Evolutionary conservation across 805 yeast genomes (phyloP).

Genomic region (Candida chauliodis): DNA sequence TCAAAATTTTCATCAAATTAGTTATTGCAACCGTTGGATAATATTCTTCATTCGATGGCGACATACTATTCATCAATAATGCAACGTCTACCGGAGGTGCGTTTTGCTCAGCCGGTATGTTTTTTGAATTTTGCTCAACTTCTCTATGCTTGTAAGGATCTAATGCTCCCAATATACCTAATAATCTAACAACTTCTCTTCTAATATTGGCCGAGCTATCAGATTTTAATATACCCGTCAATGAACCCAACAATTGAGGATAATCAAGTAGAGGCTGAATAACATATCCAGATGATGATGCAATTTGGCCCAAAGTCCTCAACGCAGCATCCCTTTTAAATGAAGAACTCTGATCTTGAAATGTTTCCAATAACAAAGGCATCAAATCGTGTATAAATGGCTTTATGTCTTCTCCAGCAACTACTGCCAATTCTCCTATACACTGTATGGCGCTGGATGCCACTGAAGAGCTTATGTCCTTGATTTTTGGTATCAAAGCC

Average conservation of each 20-base stretch:
- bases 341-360: conserved; percentile 90
- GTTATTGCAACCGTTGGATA: conserved; percentile 93
- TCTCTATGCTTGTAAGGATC: conserved; percentile 96
- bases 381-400: conserved; percentile 71
- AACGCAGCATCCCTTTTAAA: conserved; percentile 87
- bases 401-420: conserved; percentile 80
- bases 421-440: conserved; percentile 83
- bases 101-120: conserved; percentile 62
- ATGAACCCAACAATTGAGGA: conserved; percentile 80
- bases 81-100: conserved; percentile 91
- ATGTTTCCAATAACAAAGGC: conserved; percentile 83
- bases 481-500: conserved; percentile 72
- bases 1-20: conserved; percentile 75
- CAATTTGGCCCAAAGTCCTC: conserved; percentile 79
- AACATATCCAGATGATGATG: conserved; percentile 91
- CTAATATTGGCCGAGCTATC: conserved; percentile 73
- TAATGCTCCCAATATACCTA: conserved; percentile 93
- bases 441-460: conserved; percentile 84
- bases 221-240: conserved; percentile 76
- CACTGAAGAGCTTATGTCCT: conserved; percentile 71
- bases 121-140: conserved; percentile 69
- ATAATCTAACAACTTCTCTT: conserved; percentile 80
- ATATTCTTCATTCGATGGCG: conserved; percentile 89
- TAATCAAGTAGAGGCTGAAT: conserved; percentile 89
- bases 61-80: conserved; percentile 86